Evolutionary conservation across 2,329 filamentous ascomycete genomes (phyloP), one percentile per base, ranked within the genome.

Genomic region (Pseudocercospora fuligena): DNA sequence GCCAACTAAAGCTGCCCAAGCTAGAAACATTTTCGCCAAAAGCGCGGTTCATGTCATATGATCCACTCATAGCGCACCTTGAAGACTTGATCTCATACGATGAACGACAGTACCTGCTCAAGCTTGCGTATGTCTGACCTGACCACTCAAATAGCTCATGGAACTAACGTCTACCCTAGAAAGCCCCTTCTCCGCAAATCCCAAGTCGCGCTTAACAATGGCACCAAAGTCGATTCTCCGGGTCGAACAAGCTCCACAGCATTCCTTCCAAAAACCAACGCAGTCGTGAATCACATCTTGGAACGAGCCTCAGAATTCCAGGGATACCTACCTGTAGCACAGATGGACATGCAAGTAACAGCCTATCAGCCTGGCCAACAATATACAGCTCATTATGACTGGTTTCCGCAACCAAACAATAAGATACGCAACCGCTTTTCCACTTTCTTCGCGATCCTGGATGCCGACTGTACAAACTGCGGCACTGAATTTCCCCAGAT

Each of bases 261-360:
- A 29, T 56, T 56, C 14, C 51, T 56, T 16, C 51, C 51, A 19
- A 31, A 19, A 3, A 25, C 3, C 8, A 11, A 56, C 16, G 1
- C 51, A 29, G 51, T 56, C 27, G 51, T 56, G 11, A 56, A 7
- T 1, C 51, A 56, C 25, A 19, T 56, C 11, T 11, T 56, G 9
- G 27, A 33, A 31, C 23, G 51, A 31, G 21, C 23, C 27, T 31
- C 51, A 9, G 51, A 27, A 7, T 56, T 56, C n/a, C 51, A 56
- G 33, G 51, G 51, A 27, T 56, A 56, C 25, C 7, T 56, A 11
- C 12, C 11, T 16, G 5, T 19, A 14, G 21, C 12, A 3, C 51
- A 56, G n/a, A 56, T 56, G 25, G 51, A 56, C 8, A 27, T 56
- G 23, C 51, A 56, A 56, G 51, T 56, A 27, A 56, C 51, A 29